These are phyloP conservation scores for Penicillium alfredii DNA, from an alignment of 495 filamentous ascomycete species.

Conservation along the genomic window DNA sequence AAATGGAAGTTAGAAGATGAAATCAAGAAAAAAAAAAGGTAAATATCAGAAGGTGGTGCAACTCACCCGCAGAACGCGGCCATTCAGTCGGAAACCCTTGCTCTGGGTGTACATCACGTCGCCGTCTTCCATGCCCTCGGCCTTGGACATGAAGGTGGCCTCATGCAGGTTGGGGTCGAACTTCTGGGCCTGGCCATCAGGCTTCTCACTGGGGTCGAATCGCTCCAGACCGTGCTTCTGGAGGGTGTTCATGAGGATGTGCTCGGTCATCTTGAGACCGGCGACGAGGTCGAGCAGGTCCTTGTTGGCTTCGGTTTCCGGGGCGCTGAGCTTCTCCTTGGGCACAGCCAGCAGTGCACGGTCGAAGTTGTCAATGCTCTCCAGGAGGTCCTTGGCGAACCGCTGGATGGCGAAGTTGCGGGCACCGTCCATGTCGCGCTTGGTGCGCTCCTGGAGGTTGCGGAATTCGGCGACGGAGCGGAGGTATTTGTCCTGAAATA, in stretches of 20 bases:
- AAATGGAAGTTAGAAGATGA: constrained; percentile 10
- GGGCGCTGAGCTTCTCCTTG: constrained; percentile 55
- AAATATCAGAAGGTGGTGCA: too few species aligned
- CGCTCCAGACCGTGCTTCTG: constrained; percentile 91
- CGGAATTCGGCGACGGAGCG: constrained; percentile 93
- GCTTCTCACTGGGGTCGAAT: constrained; percentile 64
- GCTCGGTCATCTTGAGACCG: constrained; percentile 91
- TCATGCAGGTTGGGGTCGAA: constrained; percentile 97
- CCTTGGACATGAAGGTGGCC: constrained; percentile 86
- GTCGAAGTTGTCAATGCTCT: constrained; percentile 94
- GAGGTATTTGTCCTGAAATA: constrained; percentile 78
- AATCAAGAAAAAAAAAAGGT: too few species aligned
- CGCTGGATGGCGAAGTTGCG: constrained; percentile 90
- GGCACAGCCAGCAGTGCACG: constrained; percentile 79
- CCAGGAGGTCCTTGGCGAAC: constrained; percentile 90
- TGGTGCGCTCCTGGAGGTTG: constrained; percentile 91
- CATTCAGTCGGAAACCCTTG: constrained; percentile 92
- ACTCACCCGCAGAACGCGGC: constrained; percentile 72
- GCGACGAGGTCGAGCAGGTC: constrained; percentile 77
- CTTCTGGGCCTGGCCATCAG: constrained; percentile 51
- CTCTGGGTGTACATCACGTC: constrained; percentile 87
- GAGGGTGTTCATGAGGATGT: constrained; percentile 78
- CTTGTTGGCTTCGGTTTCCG: constrained; percentile 42
- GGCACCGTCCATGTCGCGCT: constrained; percentile 80
- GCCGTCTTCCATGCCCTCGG: constrained; percentile 79